Base-by-base conservation (phyloP, 441 rosid genomes). In the Geranium incanum region DNA sequence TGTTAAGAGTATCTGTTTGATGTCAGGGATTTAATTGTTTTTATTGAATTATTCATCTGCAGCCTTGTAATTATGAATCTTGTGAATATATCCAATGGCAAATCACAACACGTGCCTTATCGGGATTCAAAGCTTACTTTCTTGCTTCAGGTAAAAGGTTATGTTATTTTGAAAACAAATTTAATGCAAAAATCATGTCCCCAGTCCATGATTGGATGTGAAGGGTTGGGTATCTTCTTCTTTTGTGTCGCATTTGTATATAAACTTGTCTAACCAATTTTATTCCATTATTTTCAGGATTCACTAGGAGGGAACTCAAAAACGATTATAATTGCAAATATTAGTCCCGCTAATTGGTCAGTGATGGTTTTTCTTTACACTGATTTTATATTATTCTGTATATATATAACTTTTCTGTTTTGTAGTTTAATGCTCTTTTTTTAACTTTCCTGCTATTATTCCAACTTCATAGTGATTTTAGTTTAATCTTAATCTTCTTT, bases 41-140 rank as follows among this genome's bases (percentile, higher is more conserved):
- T 63, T 75, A 67, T 36, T 41, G 4, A 60, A 65, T 19, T 69
- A 74, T 36, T 11, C 75, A 36, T 43, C 57, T 81, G 81, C 87
- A 95, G 99, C 70, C 99, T 93, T 70, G 98, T 95, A 72, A 95
- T 93, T 71, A 95, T 95, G 99, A 95, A 93, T 80, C 97, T 95
- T 66, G 95, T 93, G 68, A 93, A 87, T 77, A 71, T 93, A 76
- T 95, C 99, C 71, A 93, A 91, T 80, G 99, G 99, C 72, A 95
- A 90, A 86, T 81, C 98, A 4, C 95, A 81, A 38, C 99, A 93
- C 74, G 97, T 95, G 77, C 99, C 99, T 69, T 95, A 95, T 52
- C 84, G 98, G 75, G 99, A 95, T 78, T 95, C 99, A 36, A 95
- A 93, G 83, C 97, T 95, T 71, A 95, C 99, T 6, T 93, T 95